Base-by-base conservation (phyloP, 441 rosid species). In the Populus trichocarpa region DNA sequence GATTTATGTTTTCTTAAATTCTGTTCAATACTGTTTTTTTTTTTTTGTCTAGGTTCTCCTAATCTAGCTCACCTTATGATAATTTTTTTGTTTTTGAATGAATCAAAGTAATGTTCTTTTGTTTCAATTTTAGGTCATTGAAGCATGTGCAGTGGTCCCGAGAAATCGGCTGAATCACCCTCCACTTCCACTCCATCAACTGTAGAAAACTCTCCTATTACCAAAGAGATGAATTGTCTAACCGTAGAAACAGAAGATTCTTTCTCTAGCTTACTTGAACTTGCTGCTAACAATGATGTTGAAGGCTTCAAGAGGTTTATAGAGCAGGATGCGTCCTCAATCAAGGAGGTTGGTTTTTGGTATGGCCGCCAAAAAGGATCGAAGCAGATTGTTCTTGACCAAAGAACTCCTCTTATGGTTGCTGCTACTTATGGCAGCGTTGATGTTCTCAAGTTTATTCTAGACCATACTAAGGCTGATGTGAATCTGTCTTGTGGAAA, bases 371-470 rank as follows among this genome's bases (percentile, higher is more conserved):
- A 70, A 69, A 81, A 74, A 25, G 89, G 86, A 23, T 88, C 87
- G 35, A 91, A 87, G 68, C 88, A 84, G 67, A 81, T 89, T 83
- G 91, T 87, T 73, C 78, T 84, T 50, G 87, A 86, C 74, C 87
- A 84, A 5, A 84, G 88, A 67, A 89, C 96, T 7, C 93, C 97
- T 2, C 72, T 93, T n/a, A 91, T 93, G 97, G 90, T 91, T 83
- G 95, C 96, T 81, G 91, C 95, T 18, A 83, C 77, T 5, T 89
- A 88, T 82, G 92, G 92, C n/a, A 86, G 88, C 64, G 59, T 82
- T 70, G 90, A 80, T 63, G 84, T 83, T 36, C 69, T 86, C 66
- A 85, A 85, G 81, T 71, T 84, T 53, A 84, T 89, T 64, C 77
- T 86, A 2, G 18, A 78, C 3, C 73, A 71, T 18, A 72, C 82